These are phyloP conservation scores for Naganishia sp. DNA, from an alignment of 1,284 basidiomycete genomes.

Conservation along the genomic window DNA sequence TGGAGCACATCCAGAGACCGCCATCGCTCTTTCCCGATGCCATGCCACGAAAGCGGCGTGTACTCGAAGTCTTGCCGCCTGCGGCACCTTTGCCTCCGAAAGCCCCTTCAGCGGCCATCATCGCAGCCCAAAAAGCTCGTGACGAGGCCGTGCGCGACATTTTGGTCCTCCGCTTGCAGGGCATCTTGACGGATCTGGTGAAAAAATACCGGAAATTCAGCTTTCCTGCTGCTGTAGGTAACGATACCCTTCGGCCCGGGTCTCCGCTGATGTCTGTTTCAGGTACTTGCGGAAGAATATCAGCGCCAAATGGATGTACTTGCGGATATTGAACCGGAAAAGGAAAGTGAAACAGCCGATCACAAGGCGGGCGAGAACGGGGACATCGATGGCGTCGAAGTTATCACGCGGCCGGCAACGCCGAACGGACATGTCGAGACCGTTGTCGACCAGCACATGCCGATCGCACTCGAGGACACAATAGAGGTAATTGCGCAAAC, in stretches of 20 bases:
- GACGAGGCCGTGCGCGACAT: slow-evolving; percentile 78
- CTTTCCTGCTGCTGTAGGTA: slow-evolving; percentile 15
- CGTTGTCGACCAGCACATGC: slow-evolving; percentile 12
- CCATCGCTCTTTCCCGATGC: slow-evolving; percentile 92
- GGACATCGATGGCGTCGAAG: not conserved
- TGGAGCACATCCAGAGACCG: slow-evolving; percentile 68
- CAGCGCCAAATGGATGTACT: slow-evolving; percentile 3
- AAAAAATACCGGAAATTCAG: slow-evolving; percentile 91
- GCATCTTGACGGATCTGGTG: slow-evolving; percentile 84
- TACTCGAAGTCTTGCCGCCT: slow-evolving; percentile 81
- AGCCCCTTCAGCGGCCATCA: slow-evolving; percentile 76
- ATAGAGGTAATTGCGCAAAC: slow-evolving; percentile 11
- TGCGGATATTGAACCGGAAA: slow-evolving; percentile 6
- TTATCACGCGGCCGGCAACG: not conserved
- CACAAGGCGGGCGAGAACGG: not conserved
- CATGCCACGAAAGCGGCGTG: slow-evolving; percentile 74
- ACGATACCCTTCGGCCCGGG: not conserved
- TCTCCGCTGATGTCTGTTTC: not conserved
- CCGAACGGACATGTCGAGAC: slow-evolving; percentile 4
- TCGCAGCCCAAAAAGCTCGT: slow-evolving; percentile 77
- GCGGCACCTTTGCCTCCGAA: slow-evolving; percentile 88
- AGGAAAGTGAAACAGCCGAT: not conserved
- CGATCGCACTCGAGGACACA: slow-evolving; percentile 2
- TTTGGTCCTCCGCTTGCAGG: slow-evolving; percentile 81
- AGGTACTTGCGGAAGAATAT: slow-evolving; percentile 23